A percentile compares a stretch with the other conserved stretches of the same genome.
Evolutionary conservation across 2,329 filamentous ascomycete species (phyloP).

Genomic region (Paecilomyces variotii): DNA sequence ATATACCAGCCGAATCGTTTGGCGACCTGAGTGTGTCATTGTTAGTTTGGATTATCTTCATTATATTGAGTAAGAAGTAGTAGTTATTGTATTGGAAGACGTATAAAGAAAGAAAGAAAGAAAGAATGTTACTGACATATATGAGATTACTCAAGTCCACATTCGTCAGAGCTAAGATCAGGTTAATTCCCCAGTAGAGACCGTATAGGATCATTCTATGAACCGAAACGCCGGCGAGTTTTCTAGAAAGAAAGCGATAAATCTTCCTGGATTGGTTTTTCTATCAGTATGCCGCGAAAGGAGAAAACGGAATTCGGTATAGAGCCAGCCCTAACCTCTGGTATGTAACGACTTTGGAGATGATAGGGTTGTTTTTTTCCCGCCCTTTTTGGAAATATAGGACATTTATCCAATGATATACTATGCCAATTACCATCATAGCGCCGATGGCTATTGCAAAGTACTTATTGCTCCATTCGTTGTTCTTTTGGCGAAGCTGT

Average conservation of each 20-base stretch:
- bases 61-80: too few relatives aligned
- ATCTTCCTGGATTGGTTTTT: not conserved
- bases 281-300: not conserved
- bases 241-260: not conserved
- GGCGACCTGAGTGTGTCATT: not conserved
- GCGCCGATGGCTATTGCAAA: conserved; percentile 9
- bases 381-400: not conserved
- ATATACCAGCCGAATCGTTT: not conserved
- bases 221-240: not conserved
- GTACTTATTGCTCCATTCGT: conserved; percentile 10
- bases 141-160: not conserved
- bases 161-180: not conserved
- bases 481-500: conserved; percentile 4
- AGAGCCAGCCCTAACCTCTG: not conserved
- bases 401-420: conserved; percentile 7
- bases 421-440: conserved; percentile 7
- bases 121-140: not conserved
- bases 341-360: not conserved
- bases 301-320: not conserved
- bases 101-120: not conserved
- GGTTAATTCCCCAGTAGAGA: not conserved
- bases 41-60: not conserved
- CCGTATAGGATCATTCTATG: not conserved
- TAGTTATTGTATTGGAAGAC: not conserved
- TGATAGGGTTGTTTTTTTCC: not conserved